Evolutionary conservation across 2,329 filamentous ascomycete species (phyloP), one percentile per base, ranked within the genome.

Genomic region (Arthrobotrys pseudoclavata): DNA sequence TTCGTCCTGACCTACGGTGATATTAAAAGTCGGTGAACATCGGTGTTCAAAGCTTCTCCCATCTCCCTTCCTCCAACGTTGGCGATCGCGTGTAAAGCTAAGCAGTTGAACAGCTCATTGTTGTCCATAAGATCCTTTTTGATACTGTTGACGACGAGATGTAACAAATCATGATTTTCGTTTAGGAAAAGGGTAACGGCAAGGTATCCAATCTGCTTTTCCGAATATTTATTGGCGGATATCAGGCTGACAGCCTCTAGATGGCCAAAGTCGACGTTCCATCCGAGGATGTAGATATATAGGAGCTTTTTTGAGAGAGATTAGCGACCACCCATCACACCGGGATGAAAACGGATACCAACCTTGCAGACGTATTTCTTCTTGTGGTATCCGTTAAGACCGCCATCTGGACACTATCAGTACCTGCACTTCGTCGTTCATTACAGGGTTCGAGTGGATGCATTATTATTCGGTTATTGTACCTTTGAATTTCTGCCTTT

Each of bases 291-390:
- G 85, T 99, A 99, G 82, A 99, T 98, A 84, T 99, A 99, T 79
- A 99, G 87, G 81, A 99, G 89, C 90, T 89, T 80, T 66, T 13
- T 34, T 79, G 64, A 31, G 64, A 31, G 64, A 34, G 5, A 37
- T 69, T 12, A 69, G 15, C 70, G 81, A 76, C 31, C 69, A 52
- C 34, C 20, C 29, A 13, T 7, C 2, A 13, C 18, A 22, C 20
- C 26, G 70, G 20, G 57, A 20, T 9, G 29, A n/a, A 20, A 4
- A 64, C 83, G 69, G 50, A 10, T 57, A 57, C n/a, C 52, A 85
- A 90, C 88, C 87, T 99, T 99, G 92, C 96, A 99, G 81, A 99
- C 96, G 84, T 99, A 99, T 92, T 99, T 99, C 89, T 99, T 99
- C 87, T 96, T 97, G 87, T 97, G 94, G 83, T 99, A 99, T 80